Percentiles rank a stretch among this genome's conserved stretches.
Evolutionary conservation across 78 protist species (phyloP).

Genomic region (Andalucia godoyi): DNA sequence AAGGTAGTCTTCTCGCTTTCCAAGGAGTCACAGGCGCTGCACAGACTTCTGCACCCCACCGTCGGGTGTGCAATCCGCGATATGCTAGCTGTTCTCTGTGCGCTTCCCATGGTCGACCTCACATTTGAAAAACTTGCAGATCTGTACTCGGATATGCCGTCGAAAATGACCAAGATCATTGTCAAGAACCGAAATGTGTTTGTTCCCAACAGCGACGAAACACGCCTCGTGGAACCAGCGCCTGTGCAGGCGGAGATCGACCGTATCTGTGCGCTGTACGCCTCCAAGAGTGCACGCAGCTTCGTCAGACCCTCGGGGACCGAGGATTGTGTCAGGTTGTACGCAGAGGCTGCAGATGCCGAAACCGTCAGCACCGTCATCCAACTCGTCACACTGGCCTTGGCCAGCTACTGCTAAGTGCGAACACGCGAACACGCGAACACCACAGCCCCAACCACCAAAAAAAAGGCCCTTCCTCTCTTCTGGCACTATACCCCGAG

Average conservation of each 20-base stretch:
- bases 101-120: constrained; percentile 13
- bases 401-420: neutral
- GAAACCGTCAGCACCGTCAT: neutral
- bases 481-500: too few relatives aligned
- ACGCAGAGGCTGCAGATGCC: constrained; percentile 58
- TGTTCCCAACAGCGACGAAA: constrained; percentile 20
- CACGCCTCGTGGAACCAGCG: neutral
- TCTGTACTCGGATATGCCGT: constrained; percentile 53
- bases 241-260: constrained; percentile 41
- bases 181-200: constrained; percentile 16
- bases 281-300: constrained; percentile 12
- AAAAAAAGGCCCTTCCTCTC: too few relatives aligned
- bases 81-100: constrained; percentile 35
- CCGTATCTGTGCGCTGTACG: neutral
- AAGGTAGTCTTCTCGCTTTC: neutral
- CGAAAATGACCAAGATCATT: constrained; percentile 26
- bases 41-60: constrained; percentile 10
- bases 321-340: constrained; percentile 63
- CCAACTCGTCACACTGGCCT: neutral
- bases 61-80: constrained; percentile 65
- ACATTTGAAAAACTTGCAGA: constrained; percentile 14
- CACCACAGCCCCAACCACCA: neutral
- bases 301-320: constrained; percentile 70
- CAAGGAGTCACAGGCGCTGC: neutral
- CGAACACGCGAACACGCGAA: neutral